Conservation (phyloP, 257 asterid genomes). For the Cinchona pubescens region DNA sequence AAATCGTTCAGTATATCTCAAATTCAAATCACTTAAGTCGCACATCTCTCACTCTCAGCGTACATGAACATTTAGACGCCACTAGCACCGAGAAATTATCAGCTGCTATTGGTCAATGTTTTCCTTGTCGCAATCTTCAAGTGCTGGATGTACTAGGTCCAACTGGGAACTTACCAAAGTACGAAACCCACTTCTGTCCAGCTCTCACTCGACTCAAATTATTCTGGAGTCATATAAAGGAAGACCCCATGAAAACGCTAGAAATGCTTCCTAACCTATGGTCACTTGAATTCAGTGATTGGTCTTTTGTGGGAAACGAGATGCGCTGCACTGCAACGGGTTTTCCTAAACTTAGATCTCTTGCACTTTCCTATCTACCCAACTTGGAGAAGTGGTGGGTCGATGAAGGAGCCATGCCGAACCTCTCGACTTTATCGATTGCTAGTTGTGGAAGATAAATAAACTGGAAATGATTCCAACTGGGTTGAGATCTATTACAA, state of each 20-base stretch:
- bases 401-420: slow-evolving; percentile 24
- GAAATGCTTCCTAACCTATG: slow-evolving; percentile 17
- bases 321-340: slow-evolving; percentile 14
- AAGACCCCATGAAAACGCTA: slow-evolving; percentile 3
- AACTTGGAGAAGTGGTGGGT: slow-evolving; percentile 16
- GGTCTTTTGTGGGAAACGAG: background rate
- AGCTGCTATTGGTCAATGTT: too few species aligned
- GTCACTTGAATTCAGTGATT: background rate
- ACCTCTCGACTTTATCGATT: too few species aligned
- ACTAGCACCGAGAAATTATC: too few species aligned
- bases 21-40: background rate
- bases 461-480: too few species aligned
- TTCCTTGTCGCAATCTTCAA: too few species aligned
- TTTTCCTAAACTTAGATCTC: slow-evolving; percentile 12
- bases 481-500: too few species aligned
- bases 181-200: background rate
- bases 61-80: too few species aligned
- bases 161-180: background rate
- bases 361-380: background rate
- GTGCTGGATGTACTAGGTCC: too few species aligned
- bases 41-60: too few species aligned
- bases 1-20: background rate
- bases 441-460: too few species aligned
- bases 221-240: background rate
- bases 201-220: background rate